Base-by-base conservation (phyloP, 1,284 basidiomycete species). In the Jaminaea rosea region DNA sequence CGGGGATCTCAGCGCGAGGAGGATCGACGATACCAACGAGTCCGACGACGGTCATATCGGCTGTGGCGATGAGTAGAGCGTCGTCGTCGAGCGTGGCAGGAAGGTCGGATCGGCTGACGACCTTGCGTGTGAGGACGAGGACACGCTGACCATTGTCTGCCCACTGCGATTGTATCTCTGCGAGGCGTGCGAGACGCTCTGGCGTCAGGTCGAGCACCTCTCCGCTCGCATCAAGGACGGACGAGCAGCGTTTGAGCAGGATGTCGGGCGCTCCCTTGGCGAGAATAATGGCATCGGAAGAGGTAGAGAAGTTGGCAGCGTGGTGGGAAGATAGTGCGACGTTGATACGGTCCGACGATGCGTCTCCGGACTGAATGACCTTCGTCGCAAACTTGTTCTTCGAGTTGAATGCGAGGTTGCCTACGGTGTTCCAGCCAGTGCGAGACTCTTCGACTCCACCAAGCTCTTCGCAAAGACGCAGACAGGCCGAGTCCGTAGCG, bases 341-440 rank as follows among this genome's bases (percentile, higher is more conserved):
- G 31, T 28, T 4, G n/a, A n/a, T n/a, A n/a, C n/a, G 28, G 26
- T 15, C 46, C 46, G 29, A 49, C 37, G n/a, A n/a, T 21, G 39
- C 39, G 24, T 44, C 21, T 13, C 24, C n/a, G 19, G 21, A 29
- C 53, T 49, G 53, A 7, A 67, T 28, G 17, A 75, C 64, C 55
- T 78, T 79, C 50, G 82, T 77, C 80, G 84, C 83, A 77, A 80
- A 84, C 69, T 84, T 84, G 65, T 83, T 83, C 69, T 79, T 80
- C 13, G 82, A 83, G 70, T 81, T 83, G 76, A 84, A 84, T 5
- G 79, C 58, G 13, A 69, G 62, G 45, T 75, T 76, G 67, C 73
- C 76, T 4, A 76, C 54, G 48, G 74, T 73, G 10, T 63, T 49
- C 75, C 77, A 78, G 31, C 75, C 73, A 9, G 54, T 55, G 28